Base-by-base conservation (phyloP, 1,284 basidiomycete genomes). In the Austroboletus novae-zelandiae region DNA sequence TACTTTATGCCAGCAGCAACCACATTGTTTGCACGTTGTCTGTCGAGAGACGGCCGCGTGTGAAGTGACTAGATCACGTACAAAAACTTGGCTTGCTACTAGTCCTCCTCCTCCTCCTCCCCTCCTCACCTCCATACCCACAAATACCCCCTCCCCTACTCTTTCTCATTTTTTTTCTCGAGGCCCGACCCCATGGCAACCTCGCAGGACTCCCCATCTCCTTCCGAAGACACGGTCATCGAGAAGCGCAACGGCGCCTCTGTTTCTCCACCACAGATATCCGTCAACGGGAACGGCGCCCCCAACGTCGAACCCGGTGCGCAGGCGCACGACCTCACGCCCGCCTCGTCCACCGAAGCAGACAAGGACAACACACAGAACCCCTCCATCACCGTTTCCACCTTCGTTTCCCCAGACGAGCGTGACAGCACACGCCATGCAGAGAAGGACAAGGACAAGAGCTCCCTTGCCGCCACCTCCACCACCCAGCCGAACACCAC, bases 391-490 rank as follows among this genome's bases (percentile, higher is more conserved):
- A 59, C 59, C 47, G 59, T 57, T 53, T 57, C 61, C 37, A 69
- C 64, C 40, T 69, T 65, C 43, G 66, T 65, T 50, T 64, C 60
- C 32, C 67, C 68, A 51, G 67, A 65, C 53, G 65, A 66, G 61
- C 59, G 61, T 60, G 58, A 71, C 61, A 59, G 65, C 55, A 50
- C 58, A 39, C 63, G 63, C 59, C 56, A 66, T 54, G 47, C 57
- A 58, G 57, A 74, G 45, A 76, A 72, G 51, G 75, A 76, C 58
- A 73, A 72, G 61, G 68, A 70, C 58, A 71, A 70, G 56, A 73
- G 67, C 50, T 79, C 77, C 11, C 66, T 76, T 18, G 65, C 62
- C 57, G 68, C 59, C 67, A 73, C 69, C 61, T 70, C 71, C 6
- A 63, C 61, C 42, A 65, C 49, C 10, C 68, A 68, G 41, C 69